Evolutionary conservation across 1,284 basidiomycete species (phyloP).

Genomic region (Rhodotorula sp.): DNA sequence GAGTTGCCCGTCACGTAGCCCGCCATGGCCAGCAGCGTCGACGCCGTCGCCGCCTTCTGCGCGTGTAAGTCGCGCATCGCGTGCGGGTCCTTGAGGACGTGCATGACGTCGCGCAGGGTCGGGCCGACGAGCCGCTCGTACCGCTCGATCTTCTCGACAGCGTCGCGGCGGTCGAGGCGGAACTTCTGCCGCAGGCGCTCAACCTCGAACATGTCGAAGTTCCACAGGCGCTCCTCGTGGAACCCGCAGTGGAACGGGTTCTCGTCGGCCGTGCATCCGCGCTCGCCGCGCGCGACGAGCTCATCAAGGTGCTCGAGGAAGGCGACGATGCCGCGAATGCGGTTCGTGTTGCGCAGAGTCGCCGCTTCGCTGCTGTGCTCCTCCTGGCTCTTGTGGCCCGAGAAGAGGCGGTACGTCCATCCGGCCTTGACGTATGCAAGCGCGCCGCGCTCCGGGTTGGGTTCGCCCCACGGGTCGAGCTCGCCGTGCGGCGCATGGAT

Average conservation of each 20-base stretch:
- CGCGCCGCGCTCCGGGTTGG: constrained; percentile 29
- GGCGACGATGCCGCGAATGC: constrained; percentile 47
- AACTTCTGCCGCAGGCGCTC: constrained; percentile 40
- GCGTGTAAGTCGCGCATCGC: constrained; percentile 15
- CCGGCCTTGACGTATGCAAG: constrained; percentile 46
- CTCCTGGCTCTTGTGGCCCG: constrained; percentile 47
- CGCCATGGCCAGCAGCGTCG: constrained; percentile 40
- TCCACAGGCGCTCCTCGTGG: constrained; percentile 42
- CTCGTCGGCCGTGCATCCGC: constrained; percentile 30
- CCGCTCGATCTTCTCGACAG: constrained; percentile 28
- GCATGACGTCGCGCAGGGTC: constrained; percentile 3
- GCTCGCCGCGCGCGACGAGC: constrained; percentile 37
- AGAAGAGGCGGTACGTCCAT: constrained; percentile 49
- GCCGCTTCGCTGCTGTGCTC: constrained; percentile 42
- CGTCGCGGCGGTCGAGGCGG: constrained; percentile 30
- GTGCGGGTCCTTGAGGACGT: constrained; percentile 11
- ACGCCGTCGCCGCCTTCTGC: constrained; percentile 33
- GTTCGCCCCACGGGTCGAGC: background rate
- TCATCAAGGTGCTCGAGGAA: constrained; percentile 48
- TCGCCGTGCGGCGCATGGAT: constrained; percentile 36
- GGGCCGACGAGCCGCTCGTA: constrained; percentile 30
- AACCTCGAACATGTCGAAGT: constrained; percentile 39
- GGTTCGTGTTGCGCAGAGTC: constrained; percentile 45
- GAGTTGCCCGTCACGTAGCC: constrained; percentile 41
- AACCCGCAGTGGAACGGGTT: constrained; percentile 42